These are phyloP conservation scores for Scheffersomyces segobiensis DNA, from an alignment of 1,139 yeast species.

Conservation along the genomic window DNA sequence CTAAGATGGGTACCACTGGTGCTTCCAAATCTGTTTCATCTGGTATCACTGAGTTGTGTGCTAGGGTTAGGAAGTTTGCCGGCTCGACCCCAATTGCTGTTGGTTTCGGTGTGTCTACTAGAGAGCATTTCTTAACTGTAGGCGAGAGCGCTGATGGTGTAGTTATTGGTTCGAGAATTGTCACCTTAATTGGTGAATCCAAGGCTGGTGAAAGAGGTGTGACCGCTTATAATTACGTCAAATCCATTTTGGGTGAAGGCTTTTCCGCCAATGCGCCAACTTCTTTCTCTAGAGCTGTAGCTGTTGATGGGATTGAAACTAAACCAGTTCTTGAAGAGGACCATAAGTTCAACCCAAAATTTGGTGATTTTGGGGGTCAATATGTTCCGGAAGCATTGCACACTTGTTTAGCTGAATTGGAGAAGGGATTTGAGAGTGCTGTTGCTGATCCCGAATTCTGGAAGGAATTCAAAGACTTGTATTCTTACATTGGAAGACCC, in stretches of 20 bases:
- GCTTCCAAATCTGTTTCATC: constrained; percentile 65
- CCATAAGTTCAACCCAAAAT: constrained; percentile 66
- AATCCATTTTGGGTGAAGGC: constrained; percentile 68
- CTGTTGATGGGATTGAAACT: constrained; percentile 23
- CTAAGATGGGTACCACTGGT: constrained; percentile 98
- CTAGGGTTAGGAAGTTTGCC: constrained; percentile 71
- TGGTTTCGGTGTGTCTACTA: constrained; percentile 94
- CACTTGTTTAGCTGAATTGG: constrained; percentile 86
- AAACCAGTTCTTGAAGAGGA: constrained; percentile 52
- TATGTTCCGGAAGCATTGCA: constrained; percentile 96
- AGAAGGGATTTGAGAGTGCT: constrained; percentile 82
- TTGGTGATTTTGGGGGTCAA: constrained; percentile 98
- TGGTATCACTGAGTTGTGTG: constrained; percentile 68
- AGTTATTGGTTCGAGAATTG: constrained; percentile 88
- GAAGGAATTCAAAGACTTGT: constrained; percentile 84
- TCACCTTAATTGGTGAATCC: constrained; percentile 67
- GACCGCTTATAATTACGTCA: constrained; percentile 66
- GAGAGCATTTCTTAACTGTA: constrained; percentile 83
- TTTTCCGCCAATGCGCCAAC: constrained; percentile 36
- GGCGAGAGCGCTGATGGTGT: constrained; percentile 88
- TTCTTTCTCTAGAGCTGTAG: constrained; percentile 25
- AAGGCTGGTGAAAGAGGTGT: constrained; percentile 59
- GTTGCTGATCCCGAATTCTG: constrained; percentile 88
- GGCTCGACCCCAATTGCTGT: constrained; percentile 85
- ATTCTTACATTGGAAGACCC: constrained; percentile 92